These are phyloP conservation scores for Lactarius deliciosus DNA, from an alignment of 768 basidiomycete genomes.

Conservation along the genomic window DNA sequence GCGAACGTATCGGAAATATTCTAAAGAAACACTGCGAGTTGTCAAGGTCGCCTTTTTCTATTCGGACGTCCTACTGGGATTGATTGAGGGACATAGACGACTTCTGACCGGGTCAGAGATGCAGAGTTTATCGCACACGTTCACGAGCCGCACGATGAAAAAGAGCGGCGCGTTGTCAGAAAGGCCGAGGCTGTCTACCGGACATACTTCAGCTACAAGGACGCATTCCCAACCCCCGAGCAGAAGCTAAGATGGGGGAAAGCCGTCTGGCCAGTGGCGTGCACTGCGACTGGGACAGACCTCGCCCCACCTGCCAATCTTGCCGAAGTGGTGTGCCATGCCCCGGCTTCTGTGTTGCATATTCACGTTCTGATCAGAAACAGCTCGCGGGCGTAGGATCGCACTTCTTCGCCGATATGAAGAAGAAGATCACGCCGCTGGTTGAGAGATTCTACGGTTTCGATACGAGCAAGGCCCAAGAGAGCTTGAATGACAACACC, in stretches of 20 bases:
- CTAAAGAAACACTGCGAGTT: slow-evolving; percentile 8
- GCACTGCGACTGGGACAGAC: slow-evolving; percentile 11
- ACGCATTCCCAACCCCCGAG: slow-evolving; percentile 22
- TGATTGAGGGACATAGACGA: slow-evolving; percentile 9
- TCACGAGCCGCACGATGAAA: slow-evolving; percentile 8
- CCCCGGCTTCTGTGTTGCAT: too few relatives aligned
- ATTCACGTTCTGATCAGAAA: background rate
- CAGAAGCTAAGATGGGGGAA: slow-evolving; percentile 9
- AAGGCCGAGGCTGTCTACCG: slow-evolving; percentile 17
- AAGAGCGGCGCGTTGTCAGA: background rate
- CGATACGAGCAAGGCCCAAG: slow-evolving; percentile 19
- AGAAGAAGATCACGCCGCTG: slow-evolving; percentile 18
- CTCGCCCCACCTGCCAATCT: slow-evolving; percentile 1
- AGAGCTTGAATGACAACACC: slow-evolving; percentile 12
- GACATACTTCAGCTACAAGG: slow-evolving; percentile 17
- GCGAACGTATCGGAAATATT: slow-evolving; percentile 10
- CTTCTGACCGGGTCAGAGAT: slow-evolving; percentile 20
- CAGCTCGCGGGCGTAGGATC: slow-evolving; percentile 11
- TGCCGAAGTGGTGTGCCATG: slow-evolving; percentile 12
- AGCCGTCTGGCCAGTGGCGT: slow-evolving; percentile 20
- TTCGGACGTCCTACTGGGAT: background rate
- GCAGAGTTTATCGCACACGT: background rate
- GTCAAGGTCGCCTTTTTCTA: slow-evolving; percentile 13
- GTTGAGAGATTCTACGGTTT: slow-evolving; percentile 23
- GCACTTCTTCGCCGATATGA: slow-evolving; percentile 12